Conservation (phyloP, 805 yeast genomes). For the Kazachstania taianensis region DNA sequence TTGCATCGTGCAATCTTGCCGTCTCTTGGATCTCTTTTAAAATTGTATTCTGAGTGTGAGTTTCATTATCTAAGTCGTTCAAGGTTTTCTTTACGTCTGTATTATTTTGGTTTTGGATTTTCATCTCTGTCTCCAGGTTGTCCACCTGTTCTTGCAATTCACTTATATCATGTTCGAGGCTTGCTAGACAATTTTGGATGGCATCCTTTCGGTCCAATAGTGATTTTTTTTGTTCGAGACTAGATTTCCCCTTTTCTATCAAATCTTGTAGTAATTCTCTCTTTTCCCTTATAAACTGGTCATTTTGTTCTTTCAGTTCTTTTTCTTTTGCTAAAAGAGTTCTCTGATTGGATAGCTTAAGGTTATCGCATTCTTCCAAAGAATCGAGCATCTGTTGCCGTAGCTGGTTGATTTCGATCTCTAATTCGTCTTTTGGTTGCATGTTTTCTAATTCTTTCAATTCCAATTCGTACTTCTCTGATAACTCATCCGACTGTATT, state of each 20-base stretch:
- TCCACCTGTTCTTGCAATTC: neutral
- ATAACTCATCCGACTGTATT: conserved; percentile 9
- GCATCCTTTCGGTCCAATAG: neutral
- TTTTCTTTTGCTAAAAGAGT: conserved; percentile 1
- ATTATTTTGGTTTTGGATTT: neutral
- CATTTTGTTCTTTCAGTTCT: conserved; percentile 9
- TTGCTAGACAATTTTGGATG: neutral
- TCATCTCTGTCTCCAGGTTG: conserved; percentile 3
- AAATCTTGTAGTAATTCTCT: conserved; percentile 5
- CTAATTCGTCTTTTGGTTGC: conserved; percentile 18
- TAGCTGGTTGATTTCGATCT: conserved; percentile 10
- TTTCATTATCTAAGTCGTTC: neutral
- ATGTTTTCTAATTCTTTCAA: conserved; percentile 14
- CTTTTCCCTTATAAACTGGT: conserved; percentile 2
- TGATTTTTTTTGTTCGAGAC: neutral
- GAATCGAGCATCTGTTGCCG: conserved; percentile 8
- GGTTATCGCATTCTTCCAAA: conserved; percentile 8
- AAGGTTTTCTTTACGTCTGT: neutral
- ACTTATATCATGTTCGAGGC: neutral
- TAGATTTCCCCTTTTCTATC: neutral
- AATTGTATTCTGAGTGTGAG: neutral
- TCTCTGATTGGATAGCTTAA: conserved; percentile 1
- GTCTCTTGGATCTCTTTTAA: conserved; percentile 1
- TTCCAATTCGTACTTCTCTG: conserved; percentile 12
- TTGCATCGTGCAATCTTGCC: conserved; percentile 1